Conservation (phyloP, 495 filamentous ascomycete species). For the Niebla homalea region DNA sequence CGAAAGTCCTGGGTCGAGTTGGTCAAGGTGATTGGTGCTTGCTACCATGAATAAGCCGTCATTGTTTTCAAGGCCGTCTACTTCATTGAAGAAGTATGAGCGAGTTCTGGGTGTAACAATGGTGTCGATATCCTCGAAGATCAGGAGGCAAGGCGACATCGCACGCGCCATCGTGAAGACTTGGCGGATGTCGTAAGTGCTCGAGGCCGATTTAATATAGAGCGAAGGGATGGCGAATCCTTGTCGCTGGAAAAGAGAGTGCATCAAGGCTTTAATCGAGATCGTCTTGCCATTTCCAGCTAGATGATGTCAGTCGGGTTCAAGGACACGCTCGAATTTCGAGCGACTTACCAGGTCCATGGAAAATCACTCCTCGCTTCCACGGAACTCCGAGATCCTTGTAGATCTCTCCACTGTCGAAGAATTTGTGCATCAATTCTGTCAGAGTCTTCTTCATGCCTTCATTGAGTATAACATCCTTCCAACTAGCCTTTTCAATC, state of each 20-base stretch:
- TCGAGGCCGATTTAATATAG: conserved; percentile 36
- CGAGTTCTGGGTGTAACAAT: conserved; percentile 38
- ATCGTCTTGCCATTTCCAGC: conserved; percentile 58
- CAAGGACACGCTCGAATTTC: too few species aligned
- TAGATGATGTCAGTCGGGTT: conserved; percentile 24
- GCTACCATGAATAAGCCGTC: conserved; percentile 55
- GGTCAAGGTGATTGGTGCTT: conserved; percentile 47
- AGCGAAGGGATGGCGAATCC: conserved; percentile 30
- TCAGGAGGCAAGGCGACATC: conserved; percentile 29
- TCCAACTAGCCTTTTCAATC: conserved; percentile 29
- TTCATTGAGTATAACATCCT: conserved; percentile 32
- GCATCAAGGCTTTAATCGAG: conserved; percentile 55
- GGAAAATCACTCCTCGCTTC: conserved; percentile 36
- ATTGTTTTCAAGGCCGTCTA: conserved; percentile 54
- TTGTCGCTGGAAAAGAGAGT: conserved; percentile 31
- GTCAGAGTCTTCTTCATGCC: conserved; percentile 30
- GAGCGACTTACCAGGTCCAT: conserved; percentile 22
- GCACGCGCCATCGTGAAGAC: conserved; percentile 39
- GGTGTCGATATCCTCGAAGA: conserved; percentile 57
- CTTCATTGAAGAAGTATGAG: conserved; percentile 57
- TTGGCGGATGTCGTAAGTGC: conserved; percentile 29
- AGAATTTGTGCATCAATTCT: conserved; percentile 28
- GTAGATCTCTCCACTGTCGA: conserved; percentile 31
- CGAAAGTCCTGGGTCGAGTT: conserved; percentile 47
- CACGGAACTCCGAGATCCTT: conserved; percentile 31